phyloP scores from a whole-genome alignment of 352 stramenopile species.

The Pythium folliculosum region DNA sequence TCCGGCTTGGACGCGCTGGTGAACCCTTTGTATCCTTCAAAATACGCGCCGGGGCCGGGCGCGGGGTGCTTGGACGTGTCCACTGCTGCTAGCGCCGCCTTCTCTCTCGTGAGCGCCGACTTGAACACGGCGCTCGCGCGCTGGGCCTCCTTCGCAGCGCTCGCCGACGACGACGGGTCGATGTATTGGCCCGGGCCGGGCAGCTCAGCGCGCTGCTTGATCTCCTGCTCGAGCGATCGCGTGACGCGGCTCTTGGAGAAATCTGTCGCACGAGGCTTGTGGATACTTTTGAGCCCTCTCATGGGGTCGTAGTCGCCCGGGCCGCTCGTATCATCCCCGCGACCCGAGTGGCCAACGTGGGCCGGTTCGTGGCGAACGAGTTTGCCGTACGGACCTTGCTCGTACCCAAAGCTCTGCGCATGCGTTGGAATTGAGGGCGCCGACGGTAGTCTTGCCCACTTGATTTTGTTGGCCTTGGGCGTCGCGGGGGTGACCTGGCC shows the following conservation, averaged over 20 bases:
- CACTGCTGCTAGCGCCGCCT: conserved; percentile 25
- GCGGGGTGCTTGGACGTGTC: conserved; percentile 39
- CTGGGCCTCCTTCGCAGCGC: conserved; percentile 40
- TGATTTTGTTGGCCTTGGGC: conserved; percentile 47
- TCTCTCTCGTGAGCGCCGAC: conserved; percentile 58
- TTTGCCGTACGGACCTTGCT: conserved; percentile 71
- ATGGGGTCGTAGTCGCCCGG: conserved; percentile 78
- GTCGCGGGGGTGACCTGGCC: conserved; percentile 36
- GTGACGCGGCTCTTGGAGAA: conserved; percentile 72
- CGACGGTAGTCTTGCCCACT: conserved; percentile 68
- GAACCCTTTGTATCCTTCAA: conserved; percentile 52
- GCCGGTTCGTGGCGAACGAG: conserved; percentile 68
- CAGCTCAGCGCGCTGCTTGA: conserved; percentile 50
- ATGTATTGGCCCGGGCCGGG: conserved; percentile 71
- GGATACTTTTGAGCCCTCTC: conserved; percentile 61
- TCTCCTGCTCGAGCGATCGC: conserved; percentile 64
- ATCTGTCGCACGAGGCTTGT: conserved; percentile 61
- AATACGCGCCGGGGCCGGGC: conserved; percentile 68
- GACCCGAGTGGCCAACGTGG: conserved; percentile 53
- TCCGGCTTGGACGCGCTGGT: conserved; percentile 51
- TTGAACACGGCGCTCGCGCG: conserved; percentile 75
- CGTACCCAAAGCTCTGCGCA: conserved; percentile 79
- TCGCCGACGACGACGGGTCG: conserved; percentile 20
- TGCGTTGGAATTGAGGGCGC: conserved; percentile 74
- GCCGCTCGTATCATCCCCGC: conserved; percentile 58